Conservation (phyloP, 1,284 basidiomycete genomes). For the Ganoderma multipileum region DNA sequence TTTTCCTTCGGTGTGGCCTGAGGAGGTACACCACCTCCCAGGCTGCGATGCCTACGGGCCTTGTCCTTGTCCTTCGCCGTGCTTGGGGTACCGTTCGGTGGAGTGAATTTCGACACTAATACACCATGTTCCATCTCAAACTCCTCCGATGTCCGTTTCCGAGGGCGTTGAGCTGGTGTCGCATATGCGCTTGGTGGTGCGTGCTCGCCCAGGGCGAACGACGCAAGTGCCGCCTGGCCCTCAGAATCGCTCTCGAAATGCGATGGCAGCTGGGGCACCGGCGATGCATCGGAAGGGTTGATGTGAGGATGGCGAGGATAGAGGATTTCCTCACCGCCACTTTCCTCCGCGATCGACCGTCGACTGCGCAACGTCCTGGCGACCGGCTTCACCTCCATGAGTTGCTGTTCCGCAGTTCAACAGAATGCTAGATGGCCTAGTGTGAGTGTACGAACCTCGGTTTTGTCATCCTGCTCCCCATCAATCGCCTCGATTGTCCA, state of each 20-base stretch:
- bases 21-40: constrained; percentile 59
- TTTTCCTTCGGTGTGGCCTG: constrained; percentile 51
- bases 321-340: constrained; percentile 82
- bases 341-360: constrained; percentile 77
- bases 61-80: constrained; percentile 59
- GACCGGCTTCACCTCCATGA: constrained; percentile 49
- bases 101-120: constrained; percentile 56
- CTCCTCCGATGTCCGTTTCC: constrained; percentile 83
- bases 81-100: constrained; percentile 33
- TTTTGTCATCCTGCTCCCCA: constrained; percentile 72
- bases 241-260: constrained; percentile 12
- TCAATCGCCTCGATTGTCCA: constrained; percentile 89
- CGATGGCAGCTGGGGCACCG: constrained; percentile 23
- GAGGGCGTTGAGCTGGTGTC: constrained; percentile 60
- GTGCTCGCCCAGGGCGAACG: constrained; percentile 18
- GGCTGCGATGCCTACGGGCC: constrained; percentile 74
- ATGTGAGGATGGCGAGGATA: constrained; percentile 69
- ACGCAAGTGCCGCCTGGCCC: constrained; percentile 10
- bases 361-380: constrained; percentile 58
- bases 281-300: constrained; percentile 35
- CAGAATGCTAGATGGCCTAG: background rate
- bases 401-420: constrained; percentile 30
- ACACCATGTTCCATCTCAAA: constrained; percentile 79
- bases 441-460: constrained; percentile 55
- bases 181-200: constrained; percentile 63